Evolutionary conservation across 2,329 filamentous ascomycete species (phyloP).

Genomic region (Botrytis aclada): DNA sequence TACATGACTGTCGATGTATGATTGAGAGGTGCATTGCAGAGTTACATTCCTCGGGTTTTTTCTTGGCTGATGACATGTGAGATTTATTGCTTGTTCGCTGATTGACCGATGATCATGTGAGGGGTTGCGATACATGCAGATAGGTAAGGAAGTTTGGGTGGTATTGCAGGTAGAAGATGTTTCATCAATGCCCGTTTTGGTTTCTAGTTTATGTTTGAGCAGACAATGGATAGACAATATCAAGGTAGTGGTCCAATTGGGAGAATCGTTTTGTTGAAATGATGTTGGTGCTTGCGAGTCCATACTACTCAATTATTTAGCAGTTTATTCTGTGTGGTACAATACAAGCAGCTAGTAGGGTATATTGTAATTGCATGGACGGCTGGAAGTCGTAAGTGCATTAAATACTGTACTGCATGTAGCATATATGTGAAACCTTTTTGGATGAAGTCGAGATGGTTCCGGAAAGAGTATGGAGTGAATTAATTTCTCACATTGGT

Average conservation of each 20-base stretch:
- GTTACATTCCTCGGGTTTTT: constrained; percentile 4
- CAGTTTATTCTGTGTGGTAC: not conserved
- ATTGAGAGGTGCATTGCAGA: constrained; percentile 13
- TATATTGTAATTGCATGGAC: not conserved
- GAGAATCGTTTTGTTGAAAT: not conserved
- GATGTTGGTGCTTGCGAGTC: not conserved
- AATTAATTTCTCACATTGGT: not conserved
- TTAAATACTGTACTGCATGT: not conserved
- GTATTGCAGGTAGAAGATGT: constrained; percentile 7
- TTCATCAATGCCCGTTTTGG: not conserved
- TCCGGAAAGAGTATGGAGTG: not conserved
- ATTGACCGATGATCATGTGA: constrained; percentile 11
- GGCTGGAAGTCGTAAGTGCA: not conserved
- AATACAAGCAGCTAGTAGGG: not conserved
- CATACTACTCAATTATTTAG: not conserved
- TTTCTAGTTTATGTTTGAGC: not conserved
- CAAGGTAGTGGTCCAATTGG: not conserved
- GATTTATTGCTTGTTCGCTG: not conserved
- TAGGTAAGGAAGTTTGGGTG: constrained; percentile 7
- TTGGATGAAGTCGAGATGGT: not conserved
- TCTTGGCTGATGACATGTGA: not conserved
- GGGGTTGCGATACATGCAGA: constrained; percentile 13
- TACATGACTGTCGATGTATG: not conserved
- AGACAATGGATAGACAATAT: not conserved
- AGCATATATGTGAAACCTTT: not conserved